A percentile compares a stretch with the other conserved stretches of the same genome.
These are phyloP conservation scores for Leccinum olivaceoglutinosum DNA, from an alignment of 1,284 basidiomycete species.

Conservation along the genomic window DNA sequence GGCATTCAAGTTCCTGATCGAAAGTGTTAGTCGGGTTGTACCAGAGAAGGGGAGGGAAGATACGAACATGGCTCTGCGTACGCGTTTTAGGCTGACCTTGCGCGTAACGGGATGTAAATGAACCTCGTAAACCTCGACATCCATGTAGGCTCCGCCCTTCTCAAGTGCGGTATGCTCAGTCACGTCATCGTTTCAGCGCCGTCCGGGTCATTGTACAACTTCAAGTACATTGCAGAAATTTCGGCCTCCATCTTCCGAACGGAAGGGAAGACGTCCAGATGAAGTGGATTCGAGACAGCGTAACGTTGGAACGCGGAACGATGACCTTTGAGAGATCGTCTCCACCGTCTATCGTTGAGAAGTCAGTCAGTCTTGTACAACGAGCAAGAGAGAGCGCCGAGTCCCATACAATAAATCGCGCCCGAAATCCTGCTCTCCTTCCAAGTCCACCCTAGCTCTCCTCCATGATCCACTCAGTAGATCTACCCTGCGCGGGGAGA, in stretches of 20 bases:
- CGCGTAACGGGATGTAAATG: slow-evolving; percentile 83
- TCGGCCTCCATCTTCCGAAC: slow-evolving; percentile 98
- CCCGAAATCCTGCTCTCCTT: slow-evolving; percentile 60
- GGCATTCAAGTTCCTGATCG: slow-evolving; percentile 46
- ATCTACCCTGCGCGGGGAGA: no score
- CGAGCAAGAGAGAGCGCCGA: not conserved
- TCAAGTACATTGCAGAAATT: slow-evolving; percentile 89
- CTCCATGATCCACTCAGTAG: no score
- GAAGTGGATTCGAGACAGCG: slow-evolving; percentile 84
- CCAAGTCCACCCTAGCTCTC: no score
- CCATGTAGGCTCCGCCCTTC: slow-evolving; percentile 88
- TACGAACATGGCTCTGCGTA: slow-evolving; percentile 78
- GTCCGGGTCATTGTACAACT: slow-evolving; percentile 79
- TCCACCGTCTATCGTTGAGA: slow-evolving; percentile 62
- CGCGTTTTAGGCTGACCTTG: slow-evolving; percentile 70
- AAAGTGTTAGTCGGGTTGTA: not conserved
- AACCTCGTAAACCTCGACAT: slow-evolving; percentile 88
- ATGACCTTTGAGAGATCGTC: slow-evolving; percentile 73
- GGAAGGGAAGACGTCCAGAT: slow-evolving; percentile 93
- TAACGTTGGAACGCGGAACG: slow-evolving; percentile 68
- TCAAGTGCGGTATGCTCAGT: slow-evolving; percentile 94
- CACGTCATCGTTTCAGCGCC: slow-evolving; percentile 89
- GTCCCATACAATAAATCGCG: slow-evolving; percentile 75
- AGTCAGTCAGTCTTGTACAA: slow-evolving; percentile 2
- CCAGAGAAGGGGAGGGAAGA: not conserved